Percentiles rank a stretch among this genome's conserved stretches.
These are phyloP conservation scores for Friedmanniomyces endolithicus DNA, from an alignment of 495 filamentous ascomycete species.

Conservation along the genomic window DNA sequence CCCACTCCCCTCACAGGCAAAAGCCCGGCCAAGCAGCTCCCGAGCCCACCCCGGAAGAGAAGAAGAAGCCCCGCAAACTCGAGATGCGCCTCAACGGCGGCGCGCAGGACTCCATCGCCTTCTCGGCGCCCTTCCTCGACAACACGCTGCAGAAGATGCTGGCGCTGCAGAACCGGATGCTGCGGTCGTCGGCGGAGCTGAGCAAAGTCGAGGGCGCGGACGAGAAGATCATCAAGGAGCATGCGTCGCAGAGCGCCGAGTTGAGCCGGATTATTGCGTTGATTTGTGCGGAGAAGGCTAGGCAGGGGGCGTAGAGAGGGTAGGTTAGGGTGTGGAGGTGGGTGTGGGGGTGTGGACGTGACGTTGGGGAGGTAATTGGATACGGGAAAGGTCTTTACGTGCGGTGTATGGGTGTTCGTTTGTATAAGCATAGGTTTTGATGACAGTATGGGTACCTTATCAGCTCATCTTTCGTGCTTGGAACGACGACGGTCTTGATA, in stretches of 20 bases:
- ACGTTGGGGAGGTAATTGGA: too few relatives aligned
- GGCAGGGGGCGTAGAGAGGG: constrained; percentile 26
- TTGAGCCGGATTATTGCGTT: constrained; percentile 31
- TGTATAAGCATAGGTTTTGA: too few relatives aligned
- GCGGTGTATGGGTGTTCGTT: too few relatives aligned
- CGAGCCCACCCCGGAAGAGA: constrained; percentile 12
- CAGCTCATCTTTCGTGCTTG: neutral
- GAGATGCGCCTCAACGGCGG: constrained; percentile 29
- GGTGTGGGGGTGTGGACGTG: too few relatives aligned
- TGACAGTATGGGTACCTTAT: too few relatives aligned
- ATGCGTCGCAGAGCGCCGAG: constrained; percentile 31
- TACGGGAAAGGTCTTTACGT: too few relatives aligned
- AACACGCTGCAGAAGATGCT: constrained; percentile 34
- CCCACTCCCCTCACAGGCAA: constrained; percentile 3
- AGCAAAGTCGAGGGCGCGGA: constrained; percentile 25
- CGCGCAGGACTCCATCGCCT: constrained; percentile 24
- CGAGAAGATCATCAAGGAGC: constrained; percentile 30
- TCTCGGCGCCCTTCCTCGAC: constrained; percentile 34
- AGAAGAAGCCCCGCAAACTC: constrained; percentile 31
- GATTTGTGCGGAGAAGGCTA: constrained; percentile 35
- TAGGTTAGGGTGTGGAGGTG: too few relatives aligned
- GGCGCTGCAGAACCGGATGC: constrained; percentile 31
- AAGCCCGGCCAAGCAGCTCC: constrained; percentile 1
- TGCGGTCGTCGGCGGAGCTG: constrained; percentile 28
- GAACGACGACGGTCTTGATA: too few relatives aligned